Evolutionary conservation across 2,329 filamentous ascomycete species (phyloP).

Genomic region (Clarireedia paspali): DNA sequence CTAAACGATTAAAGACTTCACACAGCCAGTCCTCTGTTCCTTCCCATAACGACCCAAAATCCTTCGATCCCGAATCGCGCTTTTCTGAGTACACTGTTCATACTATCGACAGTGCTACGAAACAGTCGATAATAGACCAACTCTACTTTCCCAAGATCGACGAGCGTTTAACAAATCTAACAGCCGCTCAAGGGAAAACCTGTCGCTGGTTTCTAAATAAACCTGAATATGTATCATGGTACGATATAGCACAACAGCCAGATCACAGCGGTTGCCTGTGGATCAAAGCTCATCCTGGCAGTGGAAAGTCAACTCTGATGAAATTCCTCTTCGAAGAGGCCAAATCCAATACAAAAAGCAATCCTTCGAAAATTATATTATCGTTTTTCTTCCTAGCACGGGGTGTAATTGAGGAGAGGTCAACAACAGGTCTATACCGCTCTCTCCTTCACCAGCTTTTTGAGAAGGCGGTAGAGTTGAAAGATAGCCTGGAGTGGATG

Average conservation of each 20-base stretch:
- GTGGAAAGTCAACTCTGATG: slow-evolving; percentile 38
- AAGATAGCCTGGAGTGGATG: slow-evolving; percentile 22
- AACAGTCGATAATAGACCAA: slow-evolving; percentile 26
- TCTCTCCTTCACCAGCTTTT: slow-evolving; percentile 42
- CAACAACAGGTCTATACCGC: slow-evolving; percentile 41
- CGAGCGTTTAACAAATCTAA: slow-evolving; percentile 31
- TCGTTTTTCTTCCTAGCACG: slow-evolving; percentile 30
- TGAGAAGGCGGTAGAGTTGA: slow-evolving; percentile 28
- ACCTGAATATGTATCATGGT: slow-evolving; percentile 32
- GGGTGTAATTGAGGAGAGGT: slow-evolving; percentile 35
- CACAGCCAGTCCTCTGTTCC: background rate
- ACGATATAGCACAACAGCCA: slow-evolving; percentile 23
- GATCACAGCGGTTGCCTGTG: slow-evolving; percentile 36
- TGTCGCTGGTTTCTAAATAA: slow-evolving; percentile 35
- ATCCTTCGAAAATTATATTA: slow-evolving; percentile 21
- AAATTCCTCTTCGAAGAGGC: slow-evolving; percentile 31
- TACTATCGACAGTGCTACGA: background rate
- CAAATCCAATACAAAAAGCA: slow-evolving; percentile 13
- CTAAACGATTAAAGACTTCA: slow-evolving; percentile 13
- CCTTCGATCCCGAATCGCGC: background rate
- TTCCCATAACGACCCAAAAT: background rate
- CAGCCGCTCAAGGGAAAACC: slow-evolving; percentile 31
- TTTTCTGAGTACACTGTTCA: too few relatives aligned
- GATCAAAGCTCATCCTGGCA: slow-evolving; percentile 40
- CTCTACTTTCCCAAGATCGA: slow-evolving; percentile 35